A percentile compares a stretch with the other conserved stretches of the same genome.
These are phyloP conservation scores for Gossypium rotundifolium DNA, from an alignment of 345 rosid genomes.

Conservation along the genomic window DNA sequence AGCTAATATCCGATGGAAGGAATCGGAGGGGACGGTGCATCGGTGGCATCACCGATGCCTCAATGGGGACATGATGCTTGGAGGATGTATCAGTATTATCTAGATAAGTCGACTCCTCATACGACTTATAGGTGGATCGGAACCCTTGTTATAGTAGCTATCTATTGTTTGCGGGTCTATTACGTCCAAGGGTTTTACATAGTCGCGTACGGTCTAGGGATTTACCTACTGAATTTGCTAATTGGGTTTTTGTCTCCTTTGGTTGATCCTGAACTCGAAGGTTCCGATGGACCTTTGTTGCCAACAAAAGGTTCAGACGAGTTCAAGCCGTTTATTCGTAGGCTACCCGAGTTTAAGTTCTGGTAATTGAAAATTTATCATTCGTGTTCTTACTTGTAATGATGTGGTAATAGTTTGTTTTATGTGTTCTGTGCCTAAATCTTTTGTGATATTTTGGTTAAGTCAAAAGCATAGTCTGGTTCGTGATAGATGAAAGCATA, in stretches of 20 bases:
- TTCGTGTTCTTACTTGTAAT: neutral
- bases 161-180: slow-evolving; percentile 67
- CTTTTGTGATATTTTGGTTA: neutral
- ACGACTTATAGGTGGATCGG: slow-evolving; percentile 79
- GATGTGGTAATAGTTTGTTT: neutral
- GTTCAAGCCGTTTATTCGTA: slow-evolving; percentile 94
- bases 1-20: slow-evolving; percentile 56
- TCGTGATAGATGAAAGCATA: neutral
- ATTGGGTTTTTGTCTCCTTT: slow-evolving; percentile 93
- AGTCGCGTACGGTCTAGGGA: slow-evolving; percentile 85
- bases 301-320: slow-evolving; percentile 97
- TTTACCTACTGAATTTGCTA: slow-evolving; percentile 76
- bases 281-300: slow-evolving; percentile 67
- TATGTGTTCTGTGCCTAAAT: neutral
- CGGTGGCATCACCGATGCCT: slow-evolving; percentile 54
- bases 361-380: slow-evolving; percentile 44
- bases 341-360: slow-evolving; percentile 95
- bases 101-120: slow-evolving; percentile 90
- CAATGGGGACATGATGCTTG: slow-evolving; percentile 65
- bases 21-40: slow-evolving; percentile 55
- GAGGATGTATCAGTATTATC: slow-evolving; percentile 81
- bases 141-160: slow-evolving; percentile 37
- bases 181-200: slow-evolving; percentile 85
- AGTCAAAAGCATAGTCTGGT: neutral
- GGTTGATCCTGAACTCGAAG: slow-evolving; percentile 80